Evolutionary conservation across 1,284 basidiomycete genomes (phyloP).

Genomic region (Cutaneotrichosporon curvatum): DNA sequence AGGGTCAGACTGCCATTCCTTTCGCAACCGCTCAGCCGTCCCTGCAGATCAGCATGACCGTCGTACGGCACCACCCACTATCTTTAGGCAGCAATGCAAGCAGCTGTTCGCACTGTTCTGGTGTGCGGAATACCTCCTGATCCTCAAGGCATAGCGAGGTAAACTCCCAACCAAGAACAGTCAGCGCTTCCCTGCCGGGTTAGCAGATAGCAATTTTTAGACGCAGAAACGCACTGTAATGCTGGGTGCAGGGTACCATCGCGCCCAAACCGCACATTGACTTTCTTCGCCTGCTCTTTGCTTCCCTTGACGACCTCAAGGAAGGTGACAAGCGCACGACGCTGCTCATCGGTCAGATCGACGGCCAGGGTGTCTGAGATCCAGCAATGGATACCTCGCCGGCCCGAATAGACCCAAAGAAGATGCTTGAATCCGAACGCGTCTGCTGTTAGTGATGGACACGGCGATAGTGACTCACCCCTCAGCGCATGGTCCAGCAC

Average conservation of each 20-base stretch:
- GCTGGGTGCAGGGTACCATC: conserved; percentile 60
- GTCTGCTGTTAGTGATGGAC: conserved; percentile 28
- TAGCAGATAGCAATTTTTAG: conserved; percentile 1
- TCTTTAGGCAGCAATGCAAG: conserved; percentile 66
- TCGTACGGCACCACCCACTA: conserved; percentile 36
- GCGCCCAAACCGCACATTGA: conserved; percentile 55
- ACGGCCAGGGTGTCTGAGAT: conserved; percentile 85
- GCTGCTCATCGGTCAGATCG: conserved; percentile 82
- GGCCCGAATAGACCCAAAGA: conserved; percentile 97
- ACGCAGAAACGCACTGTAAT: conserved; percentile 53
- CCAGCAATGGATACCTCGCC: conserved; percentile 98
- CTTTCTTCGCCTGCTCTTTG: conserved; percentile 75
- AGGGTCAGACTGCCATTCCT: conserved; percentile 59
- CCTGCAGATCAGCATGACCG: conserved; percentile 20
- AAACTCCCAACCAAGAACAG: conserved; percentile 57
- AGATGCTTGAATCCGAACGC: conserved; percentile 74
- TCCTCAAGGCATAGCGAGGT: conserved; percentile 66
- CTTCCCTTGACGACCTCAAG: conserved; percentile 80
- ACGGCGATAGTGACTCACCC: conserved; percentile 44
- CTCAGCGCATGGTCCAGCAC: conserved; percentile 75
- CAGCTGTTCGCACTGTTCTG: conserved; percentile 67
- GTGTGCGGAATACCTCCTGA: conserved; percentile 73
- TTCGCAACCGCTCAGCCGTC: conserved; percentile 51
- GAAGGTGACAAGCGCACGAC: conserved; percentile 77
- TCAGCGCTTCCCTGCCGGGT: conserved; percentile 50